phyloP scores from a whole-genome alignment of 371 early-diverging fungal genomes.

The Mucor saturninus region DNA sequence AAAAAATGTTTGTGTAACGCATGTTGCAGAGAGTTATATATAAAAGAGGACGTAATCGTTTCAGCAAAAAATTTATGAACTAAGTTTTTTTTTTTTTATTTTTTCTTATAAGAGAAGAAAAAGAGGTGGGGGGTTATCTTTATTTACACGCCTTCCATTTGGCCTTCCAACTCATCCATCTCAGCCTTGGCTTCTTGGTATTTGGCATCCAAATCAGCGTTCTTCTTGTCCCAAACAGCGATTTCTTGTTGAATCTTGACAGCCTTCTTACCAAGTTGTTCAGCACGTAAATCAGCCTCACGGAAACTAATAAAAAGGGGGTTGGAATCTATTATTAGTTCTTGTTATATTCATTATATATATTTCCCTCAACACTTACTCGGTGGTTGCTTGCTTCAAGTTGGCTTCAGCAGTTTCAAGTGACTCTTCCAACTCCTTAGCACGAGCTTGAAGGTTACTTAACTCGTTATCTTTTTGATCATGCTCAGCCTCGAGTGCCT shows the following conservation, averaged over 20 bases:
- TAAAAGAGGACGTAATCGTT: constrained; percentile 4
- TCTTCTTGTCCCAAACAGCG: constrained; percentile 39
- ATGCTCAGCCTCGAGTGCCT: constrained; percentile 60
- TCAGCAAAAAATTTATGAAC: background rate
- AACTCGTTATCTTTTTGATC: constrained; percentile 72
- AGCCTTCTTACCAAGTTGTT: constrained; percentile 45
- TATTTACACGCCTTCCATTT: constrained; percentile 48
- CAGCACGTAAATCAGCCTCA: constrained; percentile 57
- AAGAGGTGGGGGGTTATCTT: background rate
- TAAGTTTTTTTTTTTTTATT: background rate
- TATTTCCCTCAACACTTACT: constrained; percentile 52
- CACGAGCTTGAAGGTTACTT: constrained; percentile 63
- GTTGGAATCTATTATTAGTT: background rate
- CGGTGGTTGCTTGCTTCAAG: constrained; percentile 65
- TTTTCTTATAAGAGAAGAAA: background rate
- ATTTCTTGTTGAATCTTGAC: constrained; percentile 37
- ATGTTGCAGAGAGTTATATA: too few species aligned
- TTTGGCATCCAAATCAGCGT: constrained; percentile 39
- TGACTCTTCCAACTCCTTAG: constrained; percentile 66
- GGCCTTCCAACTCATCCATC: constrained; percentile 47
- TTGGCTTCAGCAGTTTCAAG: constrained; percentile 68
- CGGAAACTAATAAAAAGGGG: constrained; percentile 58
- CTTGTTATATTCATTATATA: background rate
- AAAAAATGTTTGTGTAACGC: background rate
- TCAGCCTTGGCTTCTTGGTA: constrained; percentile 44